A percentile compares a stretch with the other conserved stretches of the same genome.
These are phyloP conservation scores for Nitzschia sp. DNA, from an alignment of 108 stramenopile species.

Conservation along the genomic window DNA sequence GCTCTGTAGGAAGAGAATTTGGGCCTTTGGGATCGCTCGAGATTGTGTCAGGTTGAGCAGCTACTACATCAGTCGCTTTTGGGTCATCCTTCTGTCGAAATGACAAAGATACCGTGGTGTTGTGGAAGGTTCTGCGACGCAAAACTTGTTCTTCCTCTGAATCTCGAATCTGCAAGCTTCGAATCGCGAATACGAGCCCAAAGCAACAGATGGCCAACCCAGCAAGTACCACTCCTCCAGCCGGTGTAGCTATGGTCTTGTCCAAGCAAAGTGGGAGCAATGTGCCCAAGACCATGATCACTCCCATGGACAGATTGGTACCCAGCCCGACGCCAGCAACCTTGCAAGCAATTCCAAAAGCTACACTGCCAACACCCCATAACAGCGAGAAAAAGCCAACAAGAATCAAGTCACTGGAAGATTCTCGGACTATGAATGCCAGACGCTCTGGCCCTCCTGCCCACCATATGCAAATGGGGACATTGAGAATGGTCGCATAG, in stretches of 20 bases:
- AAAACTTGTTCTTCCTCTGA: not conserved
- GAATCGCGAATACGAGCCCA: slow-evolving; percentile 1
- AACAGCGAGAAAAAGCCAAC: slow-evolving; percentile 9
- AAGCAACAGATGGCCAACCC: slow-evolving; percentile 6
- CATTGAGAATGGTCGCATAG: slow-evolving; percentile 9
- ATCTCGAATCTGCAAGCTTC: slow-evolving; percentile 14
- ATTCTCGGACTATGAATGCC: slow-evolving; percentile 14
- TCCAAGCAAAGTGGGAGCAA: slow-evolving; percentile 11
- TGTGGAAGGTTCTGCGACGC: slow-evolving; percentile 8
- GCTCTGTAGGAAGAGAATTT: not conserved
- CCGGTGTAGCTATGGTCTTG: slow-evolving; percentile 9
- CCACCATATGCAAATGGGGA: slow-evolving; percentile 15
- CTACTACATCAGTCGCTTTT: not conserved
- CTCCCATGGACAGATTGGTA: slow-evolving; percentile 16
- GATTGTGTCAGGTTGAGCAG: not conserved
- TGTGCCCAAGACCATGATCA: slow-evolving; percentile 16
- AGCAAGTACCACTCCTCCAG: slow-evolving; percentile 7
- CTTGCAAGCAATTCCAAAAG: slow-evolving; percentile 17
- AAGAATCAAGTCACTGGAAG: slow-evolving; percentile 4
- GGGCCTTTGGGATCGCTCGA: too few species aligned
- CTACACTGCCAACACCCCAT: slow-evolving; percentile 15
- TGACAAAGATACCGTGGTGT: slow-evolving; percentile 7
- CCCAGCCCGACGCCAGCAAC: slow-evolving; percentile 13
- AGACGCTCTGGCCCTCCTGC: slow-evolving; percentile 15
- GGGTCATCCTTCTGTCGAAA: not conserved